A percentile compares a stretch with the other conserved stretches of the same genome.
These are phyloP conservation scores for Scheffersomyces lignicola DNA, from an alignment of 1,139 yeast species.

Conservation along the genomic window DNA sequence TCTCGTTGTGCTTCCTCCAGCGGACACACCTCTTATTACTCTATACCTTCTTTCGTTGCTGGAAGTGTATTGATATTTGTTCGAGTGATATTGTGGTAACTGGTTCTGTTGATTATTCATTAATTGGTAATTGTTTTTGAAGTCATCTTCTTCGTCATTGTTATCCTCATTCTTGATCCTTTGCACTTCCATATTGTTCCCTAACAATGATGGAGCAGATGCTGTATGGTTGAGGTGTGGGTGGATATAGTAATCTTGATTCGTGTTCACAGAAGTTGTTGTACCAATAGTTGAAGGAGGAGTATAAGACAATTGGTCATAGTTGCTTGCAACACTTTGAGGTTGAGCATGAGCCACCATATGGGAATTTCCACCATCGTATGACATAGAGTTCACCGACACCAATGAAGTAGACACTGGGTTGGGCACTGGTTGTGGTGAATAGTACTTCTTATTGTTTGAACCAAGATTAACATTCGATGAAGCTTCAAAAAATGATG, in stretches of 20 bases:
- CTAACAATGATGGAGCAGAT: slow-evolving; percentile 12
- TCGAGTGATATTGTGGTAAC: neutral
- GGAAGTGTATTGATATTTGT: slow-evolving; percentile 2
- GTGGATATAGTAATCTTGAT: slow-evolving; percentile 1
- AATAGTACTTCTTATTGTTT: too few species aligned
- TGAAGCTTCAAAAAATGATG: slow-evolving; percentile 1
- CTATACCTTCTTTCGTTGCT: slow-evolving; percentile 27
- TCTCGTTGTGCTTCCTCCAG: slow-evolving; percentile 57
- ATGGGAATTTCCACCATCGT: neutral
- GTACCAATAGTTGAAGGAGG: slow-evolving; percentile 3
- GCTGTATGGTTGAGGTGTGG: slow-evolving; percentile 5
- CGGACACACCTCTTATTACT: slow-evolving; percentile 56
- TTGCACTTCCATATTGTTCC: neutral
- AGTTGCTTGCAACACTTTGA: neutral
- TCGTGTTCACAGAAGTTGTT: neutral
- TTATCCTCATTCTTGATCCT: slow-evolving; percentile 3
- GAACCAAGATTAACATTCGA: neutral
- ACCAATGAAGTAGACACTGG: neutral
- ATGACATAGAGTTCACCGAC: neutral
- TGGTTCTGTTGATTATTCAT: slow-evolving; percentile 6
- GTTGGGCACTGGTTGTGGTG: slow-evolving; percentile 1
- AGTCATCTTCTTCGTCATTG: slow-evolving; percentile 1
- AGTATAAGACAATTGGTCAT: slow-evolving; percentile 3
- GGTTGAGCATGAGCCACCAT: neutral
- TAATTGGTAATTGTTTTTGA: neutral